These are phyloP conservation scores for Knoxia roxburghii DNA, from an alignment of 257 asterid species.

Conservation along the genomic window DNA sequence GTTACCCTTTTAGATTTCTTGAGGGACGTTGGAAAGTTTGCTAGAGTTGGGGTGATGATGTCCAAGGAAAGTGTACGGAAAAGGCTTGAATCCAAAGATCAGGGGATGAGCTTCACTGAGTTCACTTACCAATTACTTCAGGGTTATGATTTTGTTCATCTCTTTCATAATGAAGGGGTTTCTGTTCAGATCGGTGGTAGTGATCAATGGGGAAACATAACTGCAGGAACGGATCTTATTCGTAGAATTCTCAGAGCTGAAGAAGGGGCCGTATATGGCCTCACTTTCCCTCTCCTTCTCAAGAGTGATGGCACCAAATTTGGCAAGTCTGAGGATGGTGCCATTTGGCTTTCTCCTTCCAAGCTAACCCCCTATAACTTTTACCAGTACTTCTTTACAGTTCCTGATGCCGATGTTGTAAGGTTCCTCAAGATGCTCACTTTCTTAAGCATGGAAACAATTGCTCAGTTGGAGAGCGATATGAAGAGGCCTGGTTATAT, in stretches of 20 bases:
- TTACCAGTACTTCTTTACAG: conserved; percentile 72
- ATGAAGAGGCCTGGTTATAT: conserved; percentile 54
- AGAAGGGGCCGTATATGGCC: conserved; percentile 35
- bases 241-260: conserved; percentile 55
- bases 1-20: conserved; percentile 69
- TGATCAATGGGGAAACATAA: conserved; percentile 96
- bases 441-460: conserved; percentile 63
- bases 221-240: conserved; percentile 87
- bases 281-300: conserved; percentile 89
- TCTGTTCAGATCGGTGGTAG: conserved; percentile 89
- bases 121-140: conserved; percentile 80
- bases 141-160: conserved; percentile 74
- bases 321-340: conserved; percentile 92
- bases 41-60: conserved; percentile 84
- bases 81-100: conserved; percentile 62
- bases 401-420: conserved; percentile 66
- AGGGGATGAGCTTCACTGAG: conserved; percentile 90
- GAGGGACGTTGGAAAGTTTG: conserved; percentile 58
- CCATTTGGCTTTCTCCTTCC: conserved; percentile 76
- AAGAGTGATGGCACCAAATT: conserved; percentile 89
- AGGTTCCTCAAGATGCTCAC: conserved; percentile 75
- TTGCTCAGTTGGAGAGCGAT: conserved; percentile 42
- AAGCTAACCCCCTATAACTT: conserved; percentile 74
- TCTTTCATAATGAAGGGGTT: conserved; percentile 53
- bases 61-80: conserved; percentile 80